Evolutionary conservation across 2,329 filamentous ascomycete species (phyloP), one percentile per base, ranked within the genome.

Genomic region (Aureobasidium sp.): DNA sequence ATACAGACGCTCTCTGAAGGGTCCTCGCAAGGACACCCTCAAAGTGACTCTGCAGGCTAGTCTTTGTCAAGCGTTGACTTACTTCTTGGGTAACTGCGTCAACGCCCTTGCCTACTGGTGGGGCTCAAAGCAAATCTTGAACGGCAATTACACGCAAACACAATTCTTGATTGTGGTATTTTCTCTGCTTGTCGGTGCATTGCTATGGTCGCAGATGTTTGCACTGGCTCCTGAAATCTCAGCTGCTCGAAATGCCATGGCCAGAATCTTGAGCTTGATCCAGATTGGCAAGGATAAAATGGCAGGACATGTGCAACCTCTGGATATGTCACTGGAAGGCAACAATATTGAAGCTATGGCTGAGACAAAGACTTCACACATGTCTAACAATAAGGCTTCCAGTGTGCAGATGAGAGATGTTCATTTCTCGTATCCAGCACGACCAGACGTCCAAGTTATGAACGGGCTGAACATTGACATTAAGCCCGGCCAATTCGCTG

Each of bases 71-170:
- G 83, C 85, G 2, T 75, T 86, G 39, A 79, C 84, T 16, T 83
- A 85, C 69, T 82, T 80, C 65, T 76, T 82, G 10, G 82, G 85
- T 25, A 88, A 87, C 68, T 79, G 89, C 55, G 83, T 90, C 30
- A 89, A 91, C 68, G 86, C 87, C 0, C 81, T 92, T 59, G 86
- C 87, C 0, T 91, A 90, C 73, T 92, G 88, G 87, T 92, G 88
- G 87, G 88, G 88, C 3, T 81, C 87, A 0, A 86, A 83, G 67
- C 83, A 85, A 65, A 89, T 91, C 63, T 81, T 86, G 57, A 78
- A 81, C 45, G 87, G 88, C 5, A 76, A 83, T 61, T 87, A 87
- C 66, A 82, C 82, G 47, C 83, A 85, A 36, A 81, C 88, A n/a
- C 74, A 84, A 57, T 91, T 91, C 75, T 86, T 91, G 71, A 87